Evolutionary conservation across 2,329 filamentous ascomycete species (phyloP).

Genomic region (Herpotrichia juniperi): DNA sequence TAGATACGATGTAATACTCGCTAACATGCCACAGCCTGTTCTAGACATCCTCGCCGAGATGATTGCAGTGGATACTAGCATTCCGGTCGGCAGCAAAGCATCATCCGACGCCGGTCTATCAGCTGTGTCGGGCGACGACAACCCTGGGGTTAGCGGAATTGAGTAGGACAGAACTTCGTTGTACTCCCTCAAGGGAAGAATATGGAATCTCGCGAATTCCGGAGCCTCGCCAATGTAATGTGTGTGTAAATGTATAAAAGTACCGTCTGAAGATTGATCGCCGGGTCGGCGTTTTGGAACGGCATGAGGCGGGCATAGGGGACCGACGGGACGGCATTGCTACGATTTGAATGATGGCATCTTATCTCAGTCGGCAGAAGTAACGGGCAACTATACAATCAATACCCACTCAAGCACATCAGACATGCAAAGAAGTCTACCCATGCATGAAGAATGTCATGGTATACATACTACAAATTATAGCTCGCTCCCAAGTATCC

Average conservation of each 20-base stretch:
- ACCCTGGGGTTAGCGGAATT: constrained; percentile 23
- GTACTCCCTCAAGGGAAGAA: background rate
- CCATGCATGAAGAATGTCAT: constrained; percentile 20
- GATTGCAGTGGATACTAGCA: constrained; percentile 85
- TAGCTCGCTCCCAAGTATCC: constrained; percentile 15
- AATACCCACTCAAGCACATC: background rate
- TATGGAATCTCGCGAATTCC: no score
- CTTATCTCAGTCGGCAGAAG: background rate
- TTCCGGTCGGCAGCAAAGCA: constrained; percentile 46
- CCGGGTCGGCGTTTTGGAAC: constrained; percentile 34
- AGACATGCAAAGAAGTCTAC: background rate
- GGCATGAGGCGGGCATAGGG: constrained; percentile 12
- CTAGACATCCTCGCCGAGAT: constrained; percentile 97
- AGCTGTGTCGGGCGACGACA: constrained; percentile 16
- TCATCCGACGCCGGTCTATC: constrained; percentile 42
- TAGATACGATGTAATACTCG: background rate
- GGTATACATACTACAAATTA: constrained; percentile 46
- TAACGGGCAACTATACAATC: background rate
- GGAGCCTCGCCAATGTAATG: constrained; percentile 20
- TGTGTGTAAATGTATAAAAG: constrained; percentile 45
- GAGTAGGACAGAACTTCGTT: constrained; percentile 26
- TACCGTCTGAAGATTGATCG: constrained; percentile 23
- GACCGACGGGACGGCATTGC: constrained; percentile 23
- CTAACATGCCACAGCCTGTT: constrained; percentile 67
- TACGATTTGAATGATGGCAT: constrained; percentile 25